These are phyloP conservation scores for Dendrobium officinale DNA, from an alignment of 106 monocot genomes.

Conservation along the genomic window DNA sequence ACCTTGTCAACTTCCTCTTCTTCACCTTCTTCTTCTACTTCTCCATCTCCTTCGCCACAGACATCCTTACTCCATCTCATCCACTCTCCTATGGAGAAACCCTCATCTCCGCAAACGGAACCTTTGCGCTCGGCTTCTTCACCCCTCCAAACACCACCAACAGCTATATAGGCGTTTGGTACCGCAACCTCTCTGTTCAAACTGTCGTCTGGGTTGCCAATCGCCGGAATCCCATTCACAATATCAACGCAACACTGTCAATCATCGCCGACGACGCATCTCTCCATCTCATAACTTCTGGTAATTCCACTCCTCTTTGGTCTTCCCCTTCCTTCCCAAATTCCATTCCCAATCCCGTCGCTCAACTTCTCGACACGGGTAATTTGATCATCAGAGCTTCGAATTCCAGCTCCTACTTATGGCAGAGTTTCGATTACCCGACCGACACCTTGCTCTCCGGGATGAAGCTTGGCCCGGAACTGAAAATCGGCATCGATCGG, in stretches of 20 bases:
- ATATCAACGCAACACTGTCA: too few species aligned
- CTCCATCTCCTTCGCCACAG: neutral
- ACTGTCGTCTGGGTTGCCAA: constrained; percentile 24
- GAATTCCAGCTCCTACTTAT: too few species aligned
- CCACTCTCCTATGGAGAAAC: constrained; percentile 25
- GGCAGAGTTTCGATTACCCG: constrained; percentile 31
- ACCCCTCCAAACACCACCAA: constrained; percentile 12
- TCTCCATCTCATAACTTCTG: too few species aligned
- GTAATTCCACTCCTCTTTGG: too few species aligned
- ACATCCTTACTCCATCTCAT: constrained; percentile 11
- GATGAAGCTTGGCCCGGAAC: constrained; percentile 22
- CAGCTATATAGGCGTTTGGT: constrained; percentile 56
- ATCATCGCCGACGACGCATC: too few species aligned
- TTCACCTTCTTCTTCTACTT: neutral
- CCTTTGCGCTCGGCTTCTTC: constrained; percentile 13
- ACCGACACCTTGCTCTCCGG: constrained; percentile 20
- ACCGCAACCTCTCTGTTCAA: constrained; percentile 10
- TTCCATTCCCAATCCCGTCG: too few species aligned
- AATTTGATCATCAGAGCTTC: too few species aligned
- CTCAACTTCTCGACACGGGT: too few species aligned
- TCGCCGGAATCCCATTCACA: too few species aligned
- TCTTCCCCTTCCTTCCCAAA: too few species aligned
- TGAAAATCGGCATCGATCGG: constrained; percentile 16
- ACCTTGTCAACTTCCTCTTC: too few species aligned
- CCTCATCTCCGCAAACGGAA: constrained; percentile 24